Conservation (phyloP, 2,329 filamentous ascomycete genomes). For the Dendryphion nanum region DNA sequence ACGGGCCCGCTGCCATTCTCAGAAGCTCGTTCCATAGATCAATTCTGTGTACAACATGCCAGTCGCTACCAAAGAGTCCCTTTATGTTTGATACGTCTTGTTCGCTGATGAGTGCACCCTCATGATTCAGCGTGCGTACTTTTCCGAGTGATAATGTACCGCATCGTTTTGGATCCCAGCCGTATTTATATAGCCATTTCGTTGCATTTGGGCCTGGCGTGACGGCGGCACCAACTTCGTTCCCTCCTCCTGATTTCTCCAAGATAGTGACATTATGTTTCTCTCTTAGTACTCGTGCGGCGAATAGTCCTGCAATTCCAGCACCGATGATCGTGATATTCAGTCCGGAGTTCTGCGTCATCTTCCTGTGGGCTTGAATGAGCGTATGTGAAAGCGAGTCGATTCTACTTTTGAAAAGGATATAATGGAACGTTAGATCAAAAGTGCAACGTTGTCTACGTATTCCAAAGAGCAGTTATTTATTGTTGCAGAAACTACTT, state of each 20-base stretch:
- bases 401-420: neutral
- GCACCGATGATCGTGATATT: constrained; percentile 8
- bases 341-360: constrained; percentile 1
- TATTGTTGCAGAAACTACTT: neutral
- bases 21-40: constrained; percentile 8
- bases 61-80: neutral
- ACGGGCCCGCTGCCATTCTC: constrained; percentile 4
- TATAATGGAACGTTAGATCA: neutral
- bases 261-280: constrained; percentile 5
- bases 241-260: constrained; percentile 2
- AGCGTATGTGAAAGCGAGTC: no score
- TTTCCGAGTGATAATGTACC: neutral
- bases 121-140: neutral
- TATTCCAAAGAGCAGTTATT: neutral
- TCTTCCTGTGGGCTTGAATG: no score
- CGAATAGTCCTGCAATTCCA: constrained; percentile 8
- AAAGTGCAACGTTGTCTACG: neutral
- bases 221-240: constrained; percentile 6
- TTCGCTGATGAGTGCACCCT: neutral
- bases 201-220: constrained; percentile 2
- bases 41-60: constrained; percentile 1
- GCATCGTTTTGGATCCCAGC: neutral
- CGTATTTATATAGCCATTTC: neutral
- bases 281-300: constrained; percentile 8
- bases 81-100: neutral